Base-by-base conservation (phyloP, 2,329 filamentous ascomycete species). In the Fusarium oxysporum region DNA sequence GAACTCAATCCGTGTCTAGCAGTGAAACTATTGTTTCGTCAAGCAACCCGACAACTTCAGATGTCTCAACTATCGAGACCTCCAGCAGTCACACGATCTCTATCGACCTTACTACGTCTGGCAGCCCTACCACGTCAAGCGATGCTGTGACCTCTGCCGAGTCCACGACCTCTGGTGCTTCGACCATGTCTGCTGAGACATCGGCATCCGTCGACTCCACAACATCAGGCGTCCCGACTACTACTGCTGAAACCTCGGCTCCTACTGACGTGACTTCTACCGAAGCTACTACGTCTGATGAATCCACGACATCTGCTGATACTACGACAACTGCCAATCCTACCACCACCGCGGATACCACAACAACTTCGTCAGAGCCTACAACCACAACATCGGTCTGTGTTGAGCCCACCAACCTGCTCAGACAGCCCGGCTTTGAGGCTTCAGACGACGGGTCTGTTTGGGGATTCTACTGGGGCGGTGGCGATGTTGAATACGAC, bases 381-480 rank as follows among this genome's bases (percentile, higher is more conserved):
- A 65, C 61, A n/a, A 66, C 61, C 14, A 65, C 63, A 17, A 59
- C 61, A 6, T 66, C 63, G 1, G 32, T 3, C 13, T 66, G 63
- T 35, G 38, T 66, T 25, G 61, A 66, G 7, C 63, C 63, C 3
- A 66, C 61, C 10, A 38, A 59, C n/a, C 4, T 66, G 19, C 63
- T 66, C 1, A 50, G 61, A 40, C n/a, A 33, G 12, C 43, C 63
- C 23, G 61, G 61, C 1, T 66, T 66, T 8, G 63, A 66, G 12
- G 0, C 19, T 4, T 23, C 61, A 1, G 8, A 23, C 2, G 5
- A 11, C 1, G 19, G 40, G 17, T 2, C 6, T 1, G 40, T 28
- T 0, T 66, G 63, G 63, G 63, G 63, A 40, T 66, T 66, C 7
- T 66, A 66, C 38, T 65, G 61, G 61, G n/a, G 13, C 1, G 63